Conservation (phyloP, 129 eudicot genomes). For the Heracleum sosnowskyi region DNA sequence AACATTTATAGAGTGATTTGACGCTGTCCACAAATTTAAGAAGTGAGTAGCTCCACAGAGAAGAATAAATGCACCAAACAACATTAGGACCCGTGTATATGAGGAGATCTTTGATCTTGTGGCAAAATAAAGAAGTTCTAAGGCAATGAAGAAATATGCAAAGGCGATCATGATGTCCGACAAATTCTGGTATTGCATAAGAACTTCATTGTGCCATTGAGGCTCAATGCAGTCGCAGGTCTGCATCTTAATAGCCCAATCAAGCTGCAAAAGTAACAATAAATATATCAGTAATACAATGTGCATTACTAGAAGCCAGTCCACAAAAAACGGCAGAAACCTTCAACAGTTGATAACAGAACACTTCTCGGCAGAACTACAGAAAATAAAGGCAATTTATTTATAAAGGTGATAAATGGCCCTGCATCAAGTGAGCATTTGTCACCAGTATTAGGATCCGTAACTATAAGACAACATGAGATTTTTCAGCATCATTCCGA, state of each 20-base stretch:
- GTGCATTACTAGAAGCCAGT: neutral
- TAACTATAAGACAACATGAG: too few species aligned
- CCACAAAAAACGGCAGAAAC: neutral
- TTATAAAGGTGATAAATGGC: too few species aligned
- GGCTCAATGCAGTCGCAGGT: constrained; percentile 48
- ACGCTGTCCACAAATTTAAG: constrained; percentile 43
- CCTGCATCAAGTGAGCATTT: too few species aligned
- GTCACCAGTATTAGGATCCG: too few species aligned
- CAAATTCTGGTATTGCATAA: constrained; percentile 43
- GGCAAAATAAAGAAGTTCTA: constrained; percentile 56
- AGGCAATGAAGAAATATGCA: constrained; percentile 53
- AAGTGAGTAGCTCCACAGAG: constrained; percentile 55
- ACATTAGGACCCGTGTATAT: constrained; percentile 46
- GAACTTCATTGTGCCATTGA: constrained; percentile 43
- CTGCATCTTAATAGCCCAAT: constrained; percentile 33
- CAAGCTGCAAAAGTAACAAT: constrained; percentile 17
- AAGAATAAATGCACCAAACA: constrained; percentile 51
- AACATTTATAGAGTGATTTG: constrained; percentile 43
- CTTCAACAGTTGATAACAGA: neutral
- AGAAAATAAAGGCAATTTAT: neutral
- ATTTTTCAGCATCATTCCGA: too few species aligned
- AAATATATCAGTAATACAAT: neutral
- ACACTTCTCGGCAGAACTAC: neutral
- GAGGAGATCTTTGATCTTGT: constrained; percentile 47
- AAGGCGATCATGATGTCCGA: constrained; percentile 49